Evolutionary conservation across 495 filamentous ascomycete species (phyloP).

Genomic region (Aspergillus steynii): DNA sequence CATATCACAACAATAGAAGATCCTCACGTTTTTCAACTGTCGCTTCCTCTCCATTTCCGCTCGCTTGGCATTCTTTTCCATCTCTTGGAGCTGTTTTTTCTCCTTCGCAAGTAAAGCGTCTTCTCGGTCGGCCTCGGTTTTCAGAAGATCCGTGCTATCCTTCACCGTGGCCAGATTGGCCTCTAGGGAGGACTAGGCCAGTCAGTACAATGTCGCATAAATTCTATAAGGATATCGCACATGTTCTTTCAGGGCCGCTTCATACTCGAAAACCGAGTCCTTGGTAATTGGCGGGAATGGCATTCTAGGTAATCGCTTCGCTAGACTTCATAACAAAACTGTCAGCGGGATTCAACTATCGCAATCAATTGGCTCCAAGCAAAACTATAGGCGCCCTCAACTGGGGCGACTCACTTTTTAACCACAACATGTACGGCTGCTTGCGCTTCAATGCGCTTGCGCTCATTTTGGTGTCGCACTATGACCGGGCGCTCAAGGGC

Average conservation of each 20-base stretch:
- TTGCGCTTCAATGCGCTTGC: slow-evolving; percentile 57
- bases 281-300: slow-evolving; percentile 60
- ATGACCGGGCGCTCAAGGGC: slow-evolving; percentile 58
- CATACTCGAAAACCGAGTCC: slow-evolving; percentile 60
- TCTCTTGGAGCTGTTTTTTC: slow-evolving; percentile 44
- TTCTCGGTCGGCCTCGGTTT: slow-evolving; percentile 55
- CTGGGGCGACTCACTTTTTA: slow-evolving; percentile 37
- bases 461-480: slow-evolving; percentile 53
- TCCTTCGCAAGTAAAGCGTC: slow-evolving; percentile 53
- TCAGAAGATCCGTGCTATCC: slow-evolving; percentile 56
- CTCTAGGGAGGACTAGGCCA: slow-evolving; percentile 49
- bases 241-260: slow-evolving; percentile 58
- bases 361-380: background rate
- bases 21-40: slow-evolving; percentile 46
- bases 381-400: background rate
- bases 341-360: background rate
- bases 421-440: slow-evolving; percentile 50
- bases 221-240: slow-evolving; percentile 27
- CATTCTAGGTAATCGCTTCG: slow-evolving; percentile 53
- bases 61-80: slow-evolving; percentile 56
- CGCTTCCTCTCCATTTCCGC: slow-evolving; percentile 47
- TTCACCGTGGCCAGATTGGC: slow-evolving; percentile 50
- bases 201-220: slow-evolving; percentile 12
- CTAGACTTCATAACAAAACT: slow-evolving; percentile 33
- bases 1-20: slow-evolving; percentile 11